Percentiles rank a stretch among this genome's conserved stretches.
Conservation (phyloP, 768 basidiomycete species). For the Leccinum uliginosum region DNA sequence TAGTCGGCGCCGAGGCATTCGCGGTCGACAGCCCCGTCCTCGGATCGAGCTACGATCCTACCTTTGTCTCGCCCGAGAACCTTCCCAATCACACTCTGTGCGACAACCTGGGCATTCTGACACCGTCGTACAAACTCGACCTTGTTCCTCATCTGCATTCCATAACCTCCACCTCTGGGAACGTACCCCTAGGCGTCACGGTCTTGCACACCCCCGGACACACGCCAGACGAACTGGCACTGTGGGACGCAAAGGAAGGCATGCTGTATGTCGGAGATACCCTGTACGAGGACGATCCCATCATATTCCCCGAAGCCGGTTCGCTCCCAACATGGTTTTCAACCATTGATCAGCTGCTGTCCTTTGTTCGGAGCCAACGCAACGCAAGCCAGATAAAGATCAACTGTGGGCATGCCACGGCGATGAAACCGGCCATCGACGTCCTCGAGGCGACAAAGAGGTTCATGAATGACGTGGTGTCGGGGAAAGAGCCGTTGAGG, state of each 20-base stretch:
- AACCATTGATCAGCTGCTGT: constrained; percentile 40
- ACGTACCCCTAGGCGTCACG: constrained; percentile 32
- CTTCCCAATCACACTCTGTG: constrained; percentile 47
- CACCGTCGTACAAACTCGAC: constrained; percentile 42
- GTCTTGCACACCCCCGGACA: constrained; percentile 57
- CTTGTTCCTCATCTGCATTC: constrained; percentile 41
- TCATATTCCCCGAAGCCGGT: constrained; percentile 53
- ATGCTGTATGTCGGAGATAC: constrained; percentile 59
- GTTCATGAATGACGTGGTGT: constrained; percentile 48
- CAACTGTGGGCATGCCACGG: constrained; percentile 50
- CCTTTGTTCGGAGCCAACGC: constrained; percentile 34
- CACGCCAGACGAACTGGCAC: constrained; percentile 53
- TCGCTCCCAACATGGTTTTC: constrained; percentile 48
- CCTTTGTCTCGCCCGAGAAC: constrained; percentile 38
- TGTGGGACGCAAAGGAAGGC: constrained; percentile 45
- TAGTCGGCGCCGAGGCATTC: constrained; percentile 48
- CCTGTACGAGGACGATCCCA: constrained; percentile 50
- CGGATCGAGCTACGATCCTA: constrained; percentile 43
- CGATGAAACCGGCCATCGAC: constrained; percentile 40
- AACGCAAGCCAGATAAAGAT: constrained; percentile 32
- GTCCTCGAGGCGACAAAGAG: constrained; percentile 38
- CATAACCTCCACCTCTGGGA: constrained; percentile 22
- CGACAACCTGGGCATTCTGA: constrained; percentile 34
- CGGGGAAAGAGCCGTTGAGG: constrained; percentile 36
- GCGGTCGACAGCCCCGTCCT: constrained; percentile 43